Conservation (phyloP, 306 rosid genomes). For the Ziziphus jujuba region DNA sequence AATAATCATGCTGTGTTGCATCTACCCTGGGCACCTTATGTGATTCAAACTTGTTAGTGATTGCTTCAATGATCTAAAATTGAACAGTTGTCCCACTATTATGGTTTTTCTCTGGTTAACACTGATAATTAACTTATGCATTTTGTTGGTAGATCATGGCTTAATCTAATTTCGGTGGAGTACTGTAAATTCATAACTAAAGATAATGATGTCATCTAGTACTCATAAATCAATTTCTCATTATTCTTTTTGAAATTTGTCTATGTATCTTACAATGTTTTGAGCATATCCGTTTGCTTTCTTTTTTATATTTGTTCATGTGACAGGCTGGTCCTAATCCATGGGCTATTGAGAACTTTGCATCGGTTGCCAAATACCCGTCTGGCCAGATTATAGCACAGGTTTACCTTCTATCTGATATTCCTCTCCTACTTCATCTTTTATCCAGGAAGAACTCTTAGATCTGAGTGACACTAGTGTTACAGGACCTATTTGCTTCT, state of each 20-base stretch:
- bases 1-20: background rate
- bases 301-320: conserved; percentile 28
- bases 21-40: background rate
- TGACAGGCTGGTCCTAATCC: conserved; percentile 91
- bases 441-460: conserved; percentile 15
- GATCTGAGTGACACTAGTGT: conserved; percentile 23
- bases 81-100: conserved; percentile 1
- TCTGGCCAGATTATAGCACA: conserved; percentile 73
- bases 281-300: background rate
- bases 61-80: conserved; percentile 1
- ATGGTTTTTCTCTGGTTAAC: background rate
- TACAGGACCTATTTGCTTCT: conserved; percentile 84
- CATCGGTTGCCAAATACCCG: conserved; percentile 81
- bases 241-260: conserved; percentile 8
- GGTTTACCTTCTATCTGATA: conserved; percentile 45
- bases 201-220: conserved; percentile 4
- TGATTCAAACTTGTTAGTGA: background rate
- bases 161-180: conserved; percentile 5
- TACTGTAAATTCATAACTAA: background rate
- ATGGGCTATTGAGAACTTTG: conserved; percentile 87
- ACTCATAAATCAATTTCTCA: conserved; percentile 17
- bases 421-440: conserved; percentile 1
- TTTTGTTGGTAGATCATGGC: background rate
- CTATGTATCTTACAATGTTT: conserved; percentile 21
- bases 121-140: background rate